A percentile compares a stretch with the other conserved stretches of the same genome.
These are phyloP conservation scores for Lipomyces starkeyi DNA, from an alignment of 805 yeast genomes.

Conservation along the genomic window DNA sequence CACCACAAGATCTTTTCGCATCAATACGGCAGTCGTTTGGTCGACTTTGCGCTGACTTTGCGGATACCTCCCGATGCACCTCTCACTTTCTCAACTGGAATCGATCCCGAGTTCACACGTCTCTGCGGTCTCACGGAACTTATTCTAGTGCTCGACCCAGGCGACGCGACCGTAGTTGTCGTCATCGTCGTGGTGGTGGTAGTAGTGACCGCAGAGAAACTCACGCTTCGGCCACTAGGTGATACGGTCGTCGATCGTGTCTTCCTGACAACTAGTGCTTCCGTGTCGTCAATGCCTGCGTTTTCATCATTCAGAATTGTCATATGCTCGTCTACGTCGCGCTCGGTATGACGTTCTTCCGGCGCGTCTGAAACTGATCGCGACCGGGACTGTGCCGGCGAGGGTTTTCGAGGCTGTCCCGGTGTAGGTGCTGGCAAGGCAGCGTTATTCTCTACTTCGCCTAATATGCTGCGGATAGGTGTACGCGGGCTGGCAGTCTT, in stretches of 20 bases:
- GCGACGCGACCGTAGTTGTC: conserved; percentile 20
- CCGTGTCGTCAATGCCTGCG: conserved; percentile 4
- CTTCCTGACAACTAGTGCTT: conserved; percentile 24
- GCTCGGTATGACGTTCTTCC: conserved; percentile 3
- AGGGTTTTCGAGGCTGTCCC: conserved; percentile 87
- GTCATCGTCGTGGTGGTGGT: conserved; percentile 34
- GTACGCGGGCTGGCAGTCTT: conserved; percentile 52
- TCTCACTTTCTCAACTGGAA: conserved; percentile 17
- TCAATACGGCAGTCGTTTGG: conserved; percentile 2
- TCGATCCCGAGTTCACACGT: conserved; percentile 24
- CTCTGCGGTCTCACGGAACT: conserved; percentile 8
- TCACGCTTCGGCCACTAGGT: conserved; percentile 33
- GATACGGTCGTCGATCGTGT: conserved; percentile 32
- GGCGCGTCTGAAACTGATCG: conserved; percentile 16
- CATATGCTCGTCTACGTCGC: conserved; percentile 6
- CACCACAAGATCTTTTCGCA: not conserved
- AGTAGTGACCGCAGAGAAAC: conserved; percentile 35
- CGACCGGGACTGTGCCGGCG: conserved; percentile 15
- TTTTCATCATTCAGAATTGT: conserved; percentile 11
- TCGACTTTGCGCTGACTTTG: conserved; percentile 26
- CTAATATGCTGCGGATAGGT: conserved; percentile 77
- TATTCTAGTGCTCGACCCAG: conserved; percentile 12
- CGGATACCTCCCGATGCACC: conserved; percentile 32
- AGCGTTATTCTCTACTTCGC: conserved; percentile 65
- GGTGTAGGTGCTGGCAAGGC: conserved; percentile 94